Evolutionary conservation across 192 early-diverging fungal genomes (phyloP).

Genomic region (Coemansia furcata): DNA sequence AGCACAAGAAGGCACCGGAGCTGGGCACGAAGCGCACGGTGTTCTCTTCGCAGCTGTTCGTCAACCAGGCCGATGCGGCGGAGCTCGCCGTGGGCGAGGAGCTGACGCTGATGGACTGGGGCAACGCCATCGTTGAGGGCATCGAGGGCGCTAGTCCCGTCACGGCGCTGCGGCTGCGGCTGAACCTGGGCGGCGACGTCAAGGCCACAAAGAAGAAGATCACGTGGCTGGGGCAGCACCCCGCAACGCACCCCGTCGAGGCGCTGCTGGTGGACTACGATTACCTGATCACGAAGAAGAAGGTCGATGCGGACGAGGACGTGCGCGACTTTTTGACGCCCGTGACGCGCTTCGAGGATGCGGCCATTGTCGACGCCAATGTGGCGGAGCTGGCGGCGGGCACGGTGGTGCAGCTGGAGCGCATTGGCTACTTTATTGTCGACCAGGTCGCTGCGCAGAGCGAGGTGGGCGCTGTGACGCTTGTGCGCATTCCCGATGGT

Average conservation of each 20-base stretch:
- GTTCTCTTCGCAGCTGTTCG: conserved; percentile 71
- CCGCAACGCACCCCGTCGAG: conserved; percentile 61
- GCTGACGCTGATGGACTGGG: conserved; percentile 99
- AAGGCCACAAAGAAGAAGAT: conserved; percentile 99
- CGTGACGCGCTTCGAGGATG: conserved; percentile 73
- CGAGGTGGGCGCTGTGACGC: conserved; percentile 56
- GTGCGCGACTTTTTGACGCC: conserved; percentile 81
- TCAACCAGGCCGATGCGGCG: conserved; percentile 87
- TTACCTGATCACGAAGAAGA: conserved; percentile 97
- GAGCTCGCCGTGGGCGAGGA: conserved; percentile 82
- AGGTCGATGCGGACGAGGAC: conserved; percentile 90
- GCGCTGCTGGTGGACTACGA: conserved; percentile 87
- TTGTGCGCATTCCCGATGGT: conserved; percentile 93
- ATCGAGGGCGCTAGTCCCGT: conserved; percentile 60
- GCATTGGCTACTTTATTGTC: conserved; percentile 92
- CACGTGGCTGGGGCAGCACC: conserved; percentile 81
- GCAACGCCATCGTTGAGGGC: conserved; percentile 86
- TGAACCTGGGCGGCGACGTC: conserved; percentile 93
- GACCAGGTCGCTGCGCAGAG: conserved; percentile 61
- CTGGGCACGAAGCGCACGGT: conserved; percentile 84
- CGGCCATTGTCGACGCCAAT: conserved; percentile 69
- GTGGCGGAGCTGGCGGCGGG: conserved; percentile 58
- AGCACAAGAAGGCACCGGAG: conserved; percentile 97
- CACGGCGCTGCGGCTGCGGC: conserved; percentile 58
- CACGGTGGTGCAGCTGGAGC: conserved; percentile 95